phyloP scores from a whole-genome alignment of 83 land plant species.

The Picea abies region DNA sequence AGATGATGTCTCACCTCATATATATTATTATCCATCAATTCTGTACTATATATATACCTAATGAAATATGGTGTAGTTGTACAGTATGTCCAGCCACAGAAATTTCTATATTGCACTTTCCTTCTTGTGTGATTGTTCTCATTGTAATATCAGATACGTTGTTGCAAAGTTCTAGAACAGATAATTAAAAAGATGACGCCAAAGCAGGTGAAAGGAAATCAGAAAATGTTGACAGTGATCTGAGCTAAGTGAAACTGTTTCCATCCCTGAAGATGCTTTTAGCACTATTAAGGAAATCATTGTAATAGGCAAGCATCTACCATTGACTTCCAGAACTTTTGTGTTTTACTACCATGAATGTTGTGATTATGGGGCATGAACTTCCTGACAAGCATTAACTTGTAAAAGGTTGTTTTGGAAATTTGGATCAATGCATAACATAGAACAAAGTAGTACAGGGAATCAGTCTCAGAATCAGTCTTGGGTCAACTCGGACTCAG shows the following conservation, averaged over 20 bases:
- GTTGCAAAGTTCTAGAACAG: neutral
- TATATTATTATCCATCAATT: too few species aligned
- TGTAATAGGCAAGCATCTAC: neutral
- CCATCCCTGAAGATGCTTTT: neutral
- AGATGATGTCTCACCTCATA: too few species aligned
- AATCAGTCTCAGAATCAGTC: too few species aligned
- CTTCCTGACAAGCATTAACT: neutral
- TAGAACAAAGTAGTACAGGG: too few species aligned
- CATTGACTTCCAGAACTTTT: neutral
- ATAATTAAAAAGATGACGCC: neutral
- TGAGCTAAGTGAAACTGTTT: neutral
- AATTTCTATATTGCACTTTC: too few species aligned
- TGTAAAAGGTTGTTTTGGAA: neutral
- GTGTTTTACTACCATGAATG: neutral
- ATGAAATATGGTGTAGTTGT: too few species aligned
- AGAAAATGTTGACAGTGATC: neutral
- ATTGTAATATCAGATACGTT: too few species aligned
- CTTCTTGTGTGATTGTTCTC: too few species aligned
- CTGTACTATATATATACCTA: too few species aligned
- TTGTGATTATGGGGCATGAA: neutral
- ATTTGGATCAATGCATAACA: too few species aligned
- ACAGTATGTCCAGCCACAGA: too few species aligned
- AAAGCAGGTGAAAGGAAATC: neutral
- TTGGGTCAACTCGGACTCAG: too few species aligned
- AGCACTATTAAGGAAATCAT: neutral